Conservation (phyloP, 2,329 filamentous ascomycete species). For the Penicillium frequentans region DNA sequence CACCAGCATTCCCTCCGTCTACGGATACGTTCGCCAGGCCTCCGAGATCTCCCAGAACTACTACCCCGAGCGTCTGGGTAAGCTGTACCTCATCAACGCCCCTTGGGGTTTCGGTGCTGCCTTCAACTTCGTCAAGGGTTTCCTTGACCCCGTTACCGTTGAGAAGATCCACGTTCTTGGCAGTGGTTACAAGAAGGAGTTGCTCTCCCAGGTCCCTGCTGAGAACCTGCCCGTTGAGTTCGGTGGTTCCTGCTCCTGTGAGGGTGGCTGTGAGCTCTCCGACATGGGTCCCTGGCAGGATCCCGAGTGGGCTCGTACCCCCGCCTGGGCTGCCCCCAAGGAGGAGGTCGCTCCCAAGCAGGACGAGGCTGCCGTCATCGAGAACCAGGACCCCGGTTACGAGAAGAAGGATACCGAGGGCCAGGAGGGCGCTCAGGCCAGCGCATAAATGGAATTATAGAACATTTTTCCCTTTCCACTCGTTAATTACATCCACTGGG, state of each 20-base stretch:
- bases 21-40: constrained; percentile 81
- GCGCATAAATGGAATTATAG: constrained; percentile 27
- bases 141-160: constrained; percentile 95
- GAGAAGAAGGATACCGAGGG: constrained; percentile 30
- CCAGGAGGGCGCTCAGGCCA: constrained; percentile 27
- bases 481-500: constrained; percentile 4
- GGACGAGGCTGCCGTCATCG: constrained; percentile 14
- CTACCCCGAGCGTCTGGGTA: constrained; percentile 95
- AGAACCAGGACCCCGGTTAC: constrained; percentile 27
- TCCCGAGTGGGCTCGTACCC: constrained; percentile 43
- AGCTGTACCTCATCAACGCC: constrained; percentile 96
- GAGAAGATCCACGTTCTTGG: constrained; percentile 93
- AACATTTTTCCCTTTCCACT: constrained; percentile 12
- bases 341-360: constrained; percentile 21
- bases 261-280: constrained; percentile 79
- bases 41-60: constrained; percentile 96
- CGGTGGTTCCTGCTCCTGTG: constrained; percentile 79
- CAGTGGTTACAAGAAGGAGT: constrained; percentile 74
- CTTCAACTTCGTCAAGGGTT: constrained; percentile 85
- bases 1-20: constrained; percentile 77
- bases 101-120: constrained; percentile 91
- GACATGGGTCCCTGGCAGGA: constrained; percentile 84
- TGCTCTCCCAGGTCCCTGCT: constrained; percentile 78
- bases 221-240: constrained; percentile 89
- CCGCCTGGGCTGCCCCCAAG: constrained; percentile 40